Evolutionary conservation across 1,139 yeast species (phyloP).

Genomic region (Diutina siamensis): DNA sequence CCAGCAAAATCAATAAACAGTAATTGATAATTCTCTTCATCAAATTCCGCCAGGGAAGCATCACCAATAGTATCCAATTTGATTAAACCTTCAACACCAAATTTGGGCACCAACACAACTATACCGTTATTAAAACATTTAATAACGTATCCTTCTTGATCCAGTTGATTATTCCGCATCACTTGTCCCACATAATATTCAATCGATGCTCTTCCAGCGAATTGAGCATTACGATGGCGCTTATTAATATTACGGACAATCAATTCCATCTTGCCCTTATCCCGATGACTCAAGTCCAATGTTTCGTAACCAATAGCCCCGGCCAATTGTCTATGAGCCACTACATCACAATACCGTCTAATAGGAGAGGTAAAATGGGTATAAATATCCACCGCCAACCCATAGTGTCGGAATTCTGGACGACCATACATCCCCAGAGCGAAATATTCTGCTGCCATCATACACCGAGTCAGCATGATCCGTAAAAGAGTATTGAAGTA

Average conservation of each 20-base stretch:
- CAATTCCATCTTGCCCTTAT: constrained; percentile 80
- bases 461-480: constrained; percentile 96
- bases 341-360: constrained; percentile 95
- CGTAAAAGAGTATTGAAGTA: constrained; percentile 90
- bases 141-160: constrained; percentile 76
- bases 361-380: constrained; percentile 99
- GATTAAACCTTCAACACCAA: constrained; percentile 91
- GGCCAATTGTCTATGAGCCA: constrained; percentile 94
- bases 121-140: constrained; percentile 92
- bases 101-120: constrained; percentile 91
- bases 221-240: constrained; percentile 95
- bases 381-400: constrained; percentile 92
- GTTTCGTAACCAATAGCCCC: constrained; percentile 94
- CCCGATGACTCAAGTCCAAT: constrained; percentile 72
- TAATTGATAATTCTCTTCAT: constrained; percentile 69
- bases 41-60: constrained; percentile 50
- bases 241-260: constrained; percentile 83
- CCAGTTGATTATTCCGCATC: constrained; percentile 63
- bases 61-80: constrained; percentile 69
- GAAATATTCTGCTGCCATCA: constrained; percentile 99
- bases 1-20: constrained; percentile 40
- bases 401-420: constrained; percentile 94
- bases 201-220: constrained; percentile 96
- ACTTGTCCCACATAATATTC: constrained; percentile 98
- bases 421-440: constrained; percentile 87